Evolutionary conservation across 2,329 filamentous ascomycete species (phyloP), one percentile per base, ranked within the genome.

Genomic region (Nemania abortiva): DNA sequence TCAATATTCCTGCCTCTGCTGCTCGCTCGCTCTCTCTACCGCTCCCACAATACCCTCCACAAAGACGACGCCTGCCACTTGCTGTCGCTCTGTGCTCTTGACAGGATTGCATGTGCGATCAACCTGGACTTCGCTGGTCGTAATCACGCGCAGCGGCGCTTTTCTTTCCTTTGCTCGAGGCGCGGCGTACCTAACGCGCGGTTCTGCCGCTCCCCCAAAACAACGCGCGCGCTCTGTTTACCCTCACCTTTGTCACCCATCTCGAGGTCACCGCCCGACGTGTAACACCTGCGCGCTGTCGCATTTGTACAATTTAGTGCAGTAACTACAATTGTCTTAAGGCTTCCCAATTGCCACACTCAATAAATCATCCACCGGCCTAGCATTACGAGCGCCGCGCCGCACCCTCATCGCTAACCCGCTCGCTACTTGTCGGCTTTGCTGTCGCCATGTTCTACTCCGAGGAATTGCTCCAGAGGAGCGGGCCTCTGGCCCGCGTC

Each of bases 391-490:
- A 22, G 63, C 59, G 54, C 54, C 53, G 65, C 72, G 63, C 68
- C 70, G 63, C 72, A 63, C 69, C 70, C 52, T 66, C 56, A 64
- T 67, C 65, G 72, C 70, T 74, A 34, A 47, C 61, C 45, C 58
- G 49, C 65, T 68, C 13, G 54, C 65, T 63, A 66, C 63, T 31
- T 29, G 52, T 34, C 52, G 6, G 3, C 18, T 15, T 15, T 27
- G 18, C 29, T 55, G 52, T 20, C 52, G 29, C 52, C 27, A 99
- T 99, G 96, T 99, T 99, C 84, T 98, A 98, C 82, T 97, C 96
- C 63, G 94, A 97, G 85, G 94, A 94, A 64, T 89, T 99, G 68
- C 89, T 99, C 77, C 94, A 95, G 81, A 97, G 97, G 90, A 97
- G 94, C 76, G 96, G 96, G 85, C 95, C 96, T 78, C 84, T 99